Base-by-base conservation (phyloP, 306 rosid genomes). In the Lathyrus sativus region DNA sequence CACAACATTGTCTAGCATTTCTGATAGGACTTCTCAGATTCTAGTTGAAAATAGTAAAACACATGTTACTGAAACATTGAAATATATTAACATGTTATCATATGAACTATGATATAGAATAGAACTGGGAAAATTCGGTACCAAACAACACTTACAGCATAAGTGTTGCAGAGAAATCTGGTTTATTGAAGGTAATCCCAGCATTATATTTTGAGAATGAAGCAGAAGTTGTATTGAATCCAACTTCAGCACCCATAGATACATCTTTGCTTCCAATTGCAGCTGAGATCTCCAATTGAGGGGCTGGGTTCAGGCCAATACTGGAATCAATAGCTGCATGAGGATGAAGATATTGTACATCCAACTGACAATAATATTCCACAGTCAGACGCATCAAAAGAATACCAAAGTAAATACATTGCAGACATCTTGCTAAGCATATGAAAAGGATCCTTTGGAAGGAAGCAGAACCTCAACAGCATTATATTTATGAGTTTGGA, bases 271-370 rank as follows among this genome's bases (percentile, higher is more conserved):
- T 84, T 29, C 98, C 98, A 67, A 92, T 79, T 48, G 98, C 79
- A 49, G 86, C 89, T 11, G 98, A 85, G 61, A 92, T 67, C 80
- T 88, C 96, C 81, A 92, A 82, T 58, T 80, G 85, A 75, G 95
- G 98, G 67, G 82, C 76, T 53, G 98, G 96, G 70, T 86, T 86
- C 83, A 92, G 76, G 65, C 96, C 95, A 71, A 92, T 89, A 76
- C 96, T 92, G 80, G 95, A 88, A 79, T 87, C 88, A 67, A 89
- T 38, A 48, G 89, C 88, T 7, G 93, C 98, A 79, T 83, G 98
- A 63, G 98, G 96, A 80, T 89, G 96, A 54, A 80, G 78, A 81
- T 92, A 89, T 75, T 85, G 88, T 76, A 92, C 84, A 54, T 88
- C 96, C 84, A 92, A 79, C 98, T 92, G 91, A 70, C 61, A 51